Base-by-base conservation (phyloP, 2,329 filamentous ascomycete genomes). In the Curvularia eragrostidis region DNA sequence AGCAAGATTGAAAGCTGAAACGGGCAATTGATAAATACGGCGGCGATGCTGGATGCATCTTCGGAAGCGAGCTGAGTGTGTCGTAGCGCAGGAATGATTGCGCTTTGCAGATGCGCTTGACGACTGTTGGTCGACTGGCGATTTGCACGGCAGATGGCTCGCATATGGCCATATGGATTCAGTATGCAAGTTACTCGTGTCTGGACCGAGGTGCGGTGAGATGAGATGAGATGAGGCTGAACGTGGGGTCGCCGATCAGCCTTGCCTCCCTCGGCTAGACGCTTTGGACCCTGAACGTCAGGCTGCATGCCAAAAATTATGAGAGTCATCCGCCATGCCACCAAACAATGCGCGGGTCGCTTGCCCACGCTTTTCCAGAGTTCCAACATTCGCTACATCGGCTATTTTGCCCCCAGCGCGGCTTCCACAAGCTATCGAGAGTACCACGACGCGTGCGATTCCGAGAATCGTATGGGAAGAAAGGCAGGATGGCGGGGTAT, bases 381-480 rank as follows among this genome's bases (percentile, higher is more conserved):
- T 64, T 72, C 36, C 63, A 68, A 10, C 52, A 30, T 21, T 67
- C 66, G 26, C 56, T 74, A 24, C 67, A 71, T 47, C 66, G 59
- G n/a, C 51, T 72, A 21, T 73, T 71, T 61, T 73, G 70, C 59
- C 42, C 60, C 15, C 66, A 58, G 3, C 69, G 69, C 57, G 60
- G 61, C 41, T 72, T 73, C 48, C 74, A 75, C 62, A 73, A 71
- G 51, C 71, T 75, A 12, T 76, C 74, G 7, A 66, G 70, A 47
- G 65, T 73, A 8, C 65, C 72, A 3, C 58, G 63, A 19, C 72
- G 73, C 39, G 55, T 66, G 0, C 64, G 59, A 41, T 52, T 65
- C 24, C 67, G 64, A 5, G 49, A 60, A 42, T 38, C 56, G 18
- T 54, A 55, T 32, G 60, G 61, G 13, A 56, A 50, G 53, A 59